Percentiles rank a stretch among this genome's conserved stretches.
Evolutionary conservation across 257 asterid species (phyloP).

Genomic region (Jacaranda copaia): DNA sequence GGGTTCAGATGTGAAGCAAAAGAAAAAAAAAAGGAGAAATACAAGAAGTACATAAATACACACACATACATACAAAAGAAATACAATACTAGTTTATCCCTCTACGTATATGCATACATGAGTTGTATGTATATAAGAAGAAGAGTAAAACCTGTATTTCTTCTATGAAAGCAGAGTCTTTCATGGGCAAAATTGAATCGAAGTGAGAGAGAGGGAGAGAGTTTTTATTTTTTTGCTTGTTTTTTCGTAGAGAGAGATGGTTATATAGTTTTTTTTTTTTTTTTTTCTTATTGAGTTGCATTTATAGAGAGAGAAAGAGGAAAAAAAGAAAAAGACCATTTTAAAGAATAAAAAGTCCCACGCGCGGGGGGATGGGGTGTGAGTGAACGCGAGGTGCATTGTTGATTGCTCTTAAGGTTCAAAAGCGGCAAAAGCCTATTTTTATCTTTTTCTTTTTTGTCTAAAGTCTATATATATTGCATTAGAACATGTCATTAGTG

Average conservation of each 20-base stretch:
- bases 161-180: conserved; percentile 40
- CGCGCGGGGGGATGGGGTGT: background rate
- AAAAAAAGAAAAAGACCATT: conserved; percentile 2
- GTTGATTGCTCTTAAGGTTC: background rate
- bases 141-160: conserved; percentile 41
- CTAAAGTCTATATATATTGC: too few relatives aligned
- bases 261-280: conserved; percentile 12
- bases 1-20: conserved; percentile 52
- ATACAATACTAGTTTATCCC: conserved; percentile 34
- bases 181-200: conserved; percentile 53
- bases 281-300: background rate
- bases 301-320: conserved; percentile 38
- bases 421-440: background rate
- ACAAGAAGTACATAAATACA: conserved; percentile 32
- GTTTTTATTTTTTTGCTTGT: conserved; percentile 18
- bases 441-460: background rate
- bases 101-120: conserved; percentile 35
- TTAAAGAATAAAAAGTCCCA: background rate
- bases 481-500: too few relatives aligned
- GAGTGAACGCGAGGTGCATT: background rate
- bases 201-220: conserved; percentile 41
- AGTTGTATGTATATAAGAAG: conserved; percentile 21
- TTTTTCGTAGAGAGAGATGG: too few relatives aligned
- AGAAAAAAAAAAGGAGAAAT: conserved; percentile 35
- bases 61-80: conserved; percentile 32